These are phyloP conservation scores for Carex littledalei DNA, from an alignment of 176 grass and related monocot species.

Conservation along the genomic window DNA sequence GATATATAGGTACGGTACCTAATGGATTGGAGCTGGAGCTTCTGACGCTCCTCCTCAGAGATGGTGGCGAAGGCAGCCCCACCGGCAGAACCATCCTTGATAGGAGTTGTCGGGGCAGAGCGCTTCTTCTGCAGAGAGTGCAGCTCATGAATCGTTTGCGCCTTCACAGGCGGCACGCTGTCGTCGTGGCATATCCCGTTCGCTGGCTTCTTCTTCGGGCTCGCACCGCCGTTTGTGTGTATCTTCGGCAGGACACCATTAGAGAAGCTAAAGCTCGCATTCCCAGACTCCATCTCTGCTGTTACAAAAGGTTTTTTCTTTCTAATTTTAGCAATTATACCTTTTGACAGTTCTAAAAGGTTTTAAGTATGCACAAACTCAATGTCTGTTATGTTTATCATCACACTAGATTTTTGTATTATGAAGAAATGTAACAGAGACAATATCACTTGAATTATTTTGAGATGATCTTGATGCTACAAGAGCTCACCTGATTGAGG, in stretches of 20 bases:
- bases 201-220: constrained; percentile 46
- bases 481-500: not conserved
- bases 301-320: not conserved
- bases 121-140: constrained; percentile 55
- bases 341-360: not conserved
- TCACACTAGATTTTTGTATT: not conserved
- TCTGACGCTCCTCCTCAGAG: constrained; percentile 34
- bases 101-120: constrained; percentile 31
- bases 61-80: constrained; percentile 25
- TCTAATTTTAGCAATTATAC: not conserved
- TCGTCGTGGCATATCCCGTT: constrained; percentile 98
- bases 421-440: not conserved
- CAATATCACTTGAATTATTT: not conserved
- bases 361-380: not conserved
- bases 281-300: constrained; percentile 34
- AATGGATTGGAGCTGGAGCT: constrained; percentile 89
- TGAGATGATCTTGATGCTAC: not conserved
- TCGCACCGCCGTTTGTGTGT: constrained; percentile 39
- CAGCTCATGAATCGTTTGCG: constrained; percentile 95
- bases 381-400: not conserved
- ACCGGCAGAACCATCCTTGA: constrained; percentile 19
- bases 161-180: constrained; percentile 63
- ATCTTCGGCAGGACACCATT: constrained; percentile 44
- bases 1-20: constrained; percentile 27
- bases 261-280: constrained; percentile 37